Evolutionary conservation across 106 monocot genomes (phyloP), one percentile per base, ranked within the genome.

Genomic region (Acorus calamus): DNA sequence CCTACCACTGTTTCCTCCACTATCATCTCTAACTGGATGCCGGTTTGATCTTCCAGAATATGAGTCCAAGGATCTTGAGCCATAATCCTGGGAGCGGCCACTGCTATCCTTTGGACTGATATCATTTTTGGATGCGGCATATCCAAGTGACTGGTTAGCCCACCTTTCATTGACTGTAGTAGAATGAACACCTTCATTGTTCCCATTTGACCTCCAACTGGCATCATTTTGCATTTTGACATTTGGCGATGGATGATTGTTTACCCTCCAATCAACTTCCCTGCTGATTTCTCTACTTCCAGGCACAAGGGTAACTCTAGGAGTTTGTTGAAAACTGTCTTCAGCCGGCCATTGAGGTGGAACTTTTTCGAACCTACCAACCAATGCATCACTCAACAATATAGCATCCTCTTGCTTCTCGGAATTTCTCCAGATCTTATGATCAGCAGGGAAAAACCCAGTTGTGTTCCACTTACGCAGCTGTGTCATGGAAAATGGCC

Each of bases 381-480:
- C 12, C 59, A 75, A 56, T 57, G 74, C 74, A 75, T 75, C 74
- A 13, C 68, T 62, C 74, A 75, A 50, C 42, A 75, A 55, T 61
- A 75, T 63, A 41, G 74, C 60, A 62, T 75, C 68, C 12, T 75
- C 68, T 47, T 75, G 68, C 50, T 62, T 75, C 11, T 75, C 74
- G 48, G 74, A 68, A 10, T 53, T 44, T 43, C 53, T 75, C 74
- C 74, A 75, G 42, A 75, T 68, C 13, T 48, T 75, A 55, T 68
- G 47, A 28, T 66, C 68, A 28, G 46, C 52, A 42, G 74, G 74
- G 46, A 75, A 75, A 42, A 68, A 75, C 42, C 74, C 74, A 68
- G 74, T 75, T 62, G 74, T 68, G 53, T 62, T 75, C 74, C 74
- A 75, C 47, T 75, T 75, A 10, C 67, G 58, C 55, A 75, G 56